These are phyloP conservation scores for Metarhizium sp. DNA, from an alignment of 2,329 filamentous ascomycete species.

Conservation along the genomic window DNA sequence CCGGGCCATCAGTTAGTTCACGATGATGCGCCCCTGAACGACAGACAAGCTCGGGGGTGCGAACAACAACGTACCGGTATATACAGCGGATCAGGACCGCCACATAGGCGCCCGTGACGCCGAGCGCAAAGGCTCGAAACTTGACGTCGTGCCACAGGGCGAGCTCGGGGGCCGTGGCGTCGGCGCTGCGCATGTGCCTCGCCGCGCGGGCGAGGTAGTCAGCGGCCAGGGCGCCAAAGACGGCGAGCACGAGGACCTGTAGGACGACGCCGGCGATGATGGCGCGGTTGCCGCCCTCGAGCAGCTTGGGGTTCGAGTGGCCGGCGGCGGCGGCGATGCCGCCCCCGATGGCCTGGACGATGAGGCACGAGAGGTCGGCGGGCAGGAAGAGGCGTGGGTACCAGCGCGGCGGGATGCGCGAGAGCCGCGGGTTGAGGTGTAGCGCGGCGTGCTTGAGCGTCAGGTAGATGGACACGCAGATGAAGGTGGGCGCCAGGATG, in stretches of 20 bases:
- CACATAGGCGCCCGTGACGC: constrained; percentile 34
- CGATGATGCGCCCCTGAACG: too few species aligned
- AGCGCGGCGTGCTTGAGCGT: constrained; percentile 51
- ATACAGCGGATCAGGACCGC: constrained; percentile 42
- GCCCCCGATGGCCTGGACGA: constrained; percentile 50
- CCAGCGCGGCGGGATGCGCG: constrained; percentile 39
- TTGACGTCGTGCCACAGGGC: constrained; percentile 32
- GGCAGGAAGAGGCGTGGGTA: constrained; percentile 51
- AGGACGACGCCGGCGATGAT: constrained; percentile 46
- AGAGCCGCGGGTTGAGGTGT: constrained; percentile 36
- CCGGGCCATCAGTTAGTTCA: too few species aligned
- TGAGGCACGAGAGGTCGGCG: constrained; percentile 47
- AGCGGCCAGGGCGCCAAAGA: constrained; percentile 32
- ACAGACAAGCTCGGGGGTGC: too few species aligned
- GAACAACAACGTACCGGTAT: constrained; percentile 34
- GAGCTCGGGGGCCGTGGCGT: constrained; percentile 20
- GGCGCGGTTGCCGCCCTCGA: constrained; percentile 36
- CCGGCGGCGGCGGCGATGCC: constrained; percentile 42
- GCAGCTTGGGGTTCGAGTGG: constrained; percentile 26
- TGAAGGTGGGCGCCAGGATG: constrained; percentile 49
- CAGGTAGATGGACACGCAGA: constrained; percentile 55
- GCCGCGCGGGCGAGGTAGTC: constrained; percentile 37
- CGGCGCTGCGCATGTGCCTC: constrained; percentile 25
- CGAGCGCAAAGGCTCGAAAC: constrained; percentile 34
- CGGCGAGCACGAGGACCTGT: constrained; percentile 39